Evolutionary conservation across 208 protist genomes (phyloP).

Genomic region (Leishmania martiniquensis): DNA sequence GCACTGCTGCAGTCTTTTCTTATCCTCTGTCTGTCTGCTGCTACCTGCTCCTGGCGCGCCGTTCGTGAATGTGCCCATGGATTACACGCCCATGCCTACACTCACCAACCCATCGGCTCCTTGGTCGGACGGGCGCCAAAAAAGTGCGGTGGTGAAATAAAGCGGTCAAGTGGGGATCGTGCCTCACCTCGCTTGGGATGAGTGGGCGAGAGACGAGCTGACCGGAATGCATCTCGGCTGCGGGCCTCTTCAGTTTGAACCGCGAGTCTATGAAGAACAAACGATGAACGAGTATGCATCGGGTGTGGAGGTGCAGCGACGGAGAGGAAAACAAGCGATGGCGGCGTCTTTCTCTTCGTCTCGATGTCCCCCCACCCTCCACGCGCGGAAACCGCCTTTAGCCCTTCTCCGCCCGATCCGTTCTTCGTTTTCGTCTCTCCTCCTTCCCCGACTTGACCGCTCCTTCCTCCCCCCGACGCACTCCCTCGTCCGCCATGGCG

Average conservation of each 20-base stretch:
- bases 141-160: no score
- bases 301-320: neutral
- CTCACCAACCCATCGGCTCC: neutral
- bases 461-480: neutral
- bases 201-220: neutral
- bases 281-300: neutral
- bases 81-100: neutral
- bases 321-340: neutral
- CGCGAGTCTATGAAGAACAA: no score
- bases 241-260: no score
- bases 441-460: neutral
- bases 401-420: neutral
- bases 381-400: neutral
- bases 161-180: no score
- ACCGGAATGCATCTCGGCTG: neutral
- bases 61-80: neutral
- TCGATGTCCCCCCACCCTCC: neutral
- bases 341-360: neutral
- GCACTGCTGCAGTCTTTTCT: neutral
- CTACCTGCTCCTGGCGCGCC: neutral
- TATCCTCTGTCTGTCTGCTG: neutral
- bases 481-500: neutral
- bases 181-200: neutral
- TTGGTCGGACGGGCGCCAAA: no score
- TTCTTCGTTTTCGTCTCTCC: neutral